Base-by-base conservation (phyloP, 2,329 filamentous ascomycete genomes). In the Huntiella moniliformis region DNA sequence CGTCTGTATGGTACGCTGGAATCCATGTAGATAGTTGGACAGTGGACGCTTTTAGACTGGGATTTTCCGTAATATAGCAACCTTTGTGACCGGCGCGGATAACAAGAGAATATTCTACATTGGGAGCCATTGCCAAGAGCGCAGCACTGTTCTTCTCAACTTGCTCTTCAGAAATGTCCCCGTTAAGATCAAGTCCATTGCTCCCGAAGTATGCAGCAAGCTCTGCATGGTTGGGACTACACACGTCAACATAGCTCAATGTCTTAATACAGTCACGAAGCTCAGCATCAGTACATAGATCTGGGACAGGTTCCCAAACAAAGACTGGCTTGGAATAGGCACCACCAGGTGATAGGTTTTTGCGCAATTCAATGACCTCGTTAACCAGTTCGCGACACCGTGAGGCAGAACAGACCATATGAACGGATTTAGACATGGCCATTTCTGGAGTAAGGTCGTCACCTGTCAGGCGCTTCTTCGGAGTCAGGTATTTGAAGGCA, bases 281-380 rank as follows among this genome's bases (percentile, higher is more conserved):
- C 57, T 79, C 70, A 37, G 77, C 74, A 0, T 84, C 77, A 0
- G 73, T 79, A 59, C 87, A 95, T 1, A 84, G 70, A 60, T 95
- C 85, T 1, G 91, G 91, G 1, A 95, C 82, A 1, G 91, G 91
- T 59, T 98, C 91, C 88, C 88, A 98, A 44, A 96, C 74, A 58
- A 95, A 84, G 5, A 86, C 61, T 1, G 87, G 82, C 41, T 72
- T 71, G 1, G 65, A 55, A 53, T 66, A 67, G 8, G 55, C 50
- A 39, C 61, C 57, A 4, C 53, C 50, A 0, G 60, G 51, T 11
- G 54, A 50, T 17, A 63, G 51, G 6, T 61, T 61, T 54, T 67
- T 69, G 6, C 73, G 65, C 28, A 76, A 69, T 3, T 67, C 63
- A 4, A 77, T 65, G 49, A 96, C 82, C n/a, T 77, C 73, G 1